Base-by-base conservation (phyloP, 2,329 filamentous ascomycete genomes). In the Zarea fungicola region DNA sequence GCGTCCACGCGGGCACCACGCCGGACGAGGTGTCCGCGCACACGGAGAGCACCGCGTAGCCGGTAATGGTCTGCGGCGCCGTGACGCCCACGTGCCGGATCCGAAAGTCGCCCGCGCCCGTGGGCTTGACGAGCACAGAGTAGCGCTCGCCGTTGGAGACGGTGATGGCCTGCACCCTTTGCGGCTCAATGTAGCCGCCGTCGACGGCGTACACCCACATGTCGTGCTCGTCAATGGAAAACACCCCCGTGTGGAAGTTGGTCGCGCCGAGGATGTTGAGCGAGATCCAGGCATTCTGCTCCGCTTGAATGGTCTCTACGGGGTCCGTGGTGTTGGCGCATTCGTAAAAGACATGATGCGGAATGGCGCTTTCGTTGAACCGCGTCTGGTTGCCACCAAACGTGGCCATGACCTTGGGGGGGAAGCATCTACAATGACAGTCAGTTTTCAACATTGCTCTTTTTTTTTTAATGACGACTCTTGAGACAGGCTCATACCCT, bases 201-300 rank as follows among this genome's bases (percentile, higher is more conserved):
- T 81, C 78, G 44, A 77, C 71, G 35, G 73, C 74, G 54, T 77
- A 78, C 5, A 81, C 66, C 65, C 69, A 78, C 62, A 80, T 65
- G 18, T 72, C 66, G 46, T 77, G 73, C 48, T 73, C 71, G 56
- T 81, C 77, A 42, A 80, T 75, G 25, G 75, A 73, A 16, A 69
- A 68, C 6, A 65, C 55, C 3, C 67, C 66, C 0, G 68, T 72
- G 41, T 73, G 62, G 22, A 78, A 69, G 43, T 72, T 69, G 42
- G 74, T 68, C 3, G 74, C 66, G n/a, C 69, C 74, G 49, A 83
- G 71, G n/a, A 81, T 57, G 53, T 81, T 73, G 13, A 83, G 62
- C 7, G 76, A 75, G 0, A 74, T 57, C 77, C 78, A 83, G 28
- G 64, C 61, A n/a, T 62, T 57, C 4, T 58, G 51, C 3, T 58